Percentiles rank a stretch among this genome's conserved stretches.
Conservation (phyloP, 495 filamentous ascomycete species). For the Xylaria venustula region DNA sequence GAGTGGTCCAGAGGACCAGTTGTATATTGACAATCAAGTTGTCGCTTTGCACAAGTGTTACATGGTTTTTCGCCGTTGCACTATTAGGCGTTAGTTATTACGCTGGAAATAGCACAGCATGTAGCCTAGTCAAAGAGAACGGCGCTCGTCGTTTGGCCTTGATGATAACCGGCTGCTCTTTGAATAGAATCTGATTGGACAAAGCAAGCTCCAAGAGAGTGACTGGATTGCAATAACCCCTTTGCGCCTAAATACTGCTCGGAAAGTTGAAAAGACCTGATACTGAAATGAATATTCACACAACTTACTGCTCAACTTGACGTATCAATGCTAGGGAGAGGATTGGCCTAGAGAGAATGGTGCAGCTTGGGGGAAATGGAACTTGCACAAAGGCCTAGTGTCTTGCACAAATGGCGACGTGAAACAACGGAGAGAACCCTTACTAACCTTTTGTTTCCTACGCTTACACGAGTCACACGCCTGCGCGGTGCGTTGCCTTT, state of each 20-base stretch:
- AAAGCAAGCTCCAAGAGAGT: too few relatives aligned
- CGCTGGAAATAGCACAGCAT: not conserved
- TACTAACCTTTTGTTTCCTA: constrained; percentile 70
- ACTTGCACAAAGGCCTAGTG: not conserved
- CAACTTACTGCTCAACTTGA: not conserved
- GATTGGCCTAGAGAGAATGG: not conserved
- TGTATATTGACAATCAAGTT: constrained; percentile 53
- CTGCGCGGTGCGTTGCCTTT: constrained; percentile 61
- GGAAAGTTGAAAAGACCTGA: not conserved
- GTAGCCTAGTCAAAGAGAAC: not conserved
- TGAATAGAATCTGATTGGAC: not conserved
- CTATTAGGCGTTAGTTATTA: constrained; percentile 26
- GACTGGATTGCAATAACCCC: not conserved
- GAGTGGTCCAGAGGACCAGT: constrained; percentile 29
- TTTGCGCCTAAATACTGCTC: too few relatives aligned
- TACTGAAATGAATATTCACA: not conserved
- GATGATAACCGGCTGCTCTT: not conserved
- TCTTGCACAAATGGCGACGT: not conserved
- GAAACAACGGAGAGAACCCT: not conserved
- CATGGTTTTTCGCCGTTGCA: constrained; percentile 72
- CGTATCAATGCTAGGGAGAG: not conserved
- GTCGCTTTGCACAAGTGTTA: constrained; percentile 62
- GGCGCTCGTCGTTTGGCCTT: not conserved
- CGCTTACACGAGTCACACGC: constrained; percentile 79
- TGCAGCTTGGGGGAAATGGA: not conserved